A percentile compares a stretch with the other conserved stretches of the same genome.
phyloP scores from a whole-genome alignment of 2,329 filamentous ascomycete species.

The Apiospora rasikravindrae region DNA sequence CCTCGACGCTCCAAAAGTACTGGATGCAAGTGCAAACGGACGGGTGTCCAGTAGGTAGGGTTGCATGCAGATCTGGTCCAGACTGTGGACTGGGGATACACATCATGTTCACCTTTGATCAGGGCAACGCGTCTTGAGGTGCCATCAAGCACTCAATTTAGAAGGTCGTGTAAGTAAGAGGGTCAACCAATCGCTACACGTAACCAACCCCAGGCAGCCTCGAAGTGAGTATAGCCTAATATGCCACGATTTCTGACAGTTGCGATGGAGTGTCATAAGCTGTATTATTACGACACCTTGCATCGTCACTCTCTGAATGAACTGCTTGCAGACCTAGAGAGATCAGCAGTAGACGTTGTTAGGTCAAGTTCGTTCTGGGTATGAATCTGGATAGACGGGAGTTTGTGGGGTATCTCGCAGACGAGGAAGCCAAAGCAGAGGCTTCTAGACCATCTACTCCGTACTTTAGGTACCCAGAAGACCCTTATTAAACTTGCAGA shows the following conservation, averaged over 20 bases:
- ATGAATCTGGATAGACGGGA: neutral
- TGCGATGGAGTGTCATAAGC: neutral
- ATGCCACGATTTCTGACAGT: neutral
- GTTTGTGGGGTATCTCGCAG: neutral
- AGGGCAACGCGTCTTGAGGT: conserved; percentile 3
- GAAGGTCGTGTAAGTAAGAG: neutral
- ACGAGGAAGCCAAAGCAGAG: conserved; percentile 5
- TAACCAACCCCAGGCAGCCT: neutral
- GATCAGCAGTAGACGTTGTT: neutral
- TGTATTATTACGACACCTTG: neutral
- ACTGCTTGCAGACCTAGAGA: neutral
- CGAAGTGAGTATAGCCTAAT: conserved; percentile 6
- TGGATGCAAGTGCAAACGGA: neutral
- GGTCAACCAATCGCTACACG: neutral
- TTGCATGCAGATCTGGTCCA: neutral
- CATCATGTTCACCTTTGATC: conserved; percentile 3
- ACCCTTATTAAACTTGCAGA: neutral
- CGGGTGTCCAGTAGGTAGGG: conserved; percentile 1
- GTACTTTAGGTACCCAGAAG: no score
- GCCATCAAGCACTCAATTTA: neutral
- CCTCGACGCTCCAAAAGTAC: neutral
- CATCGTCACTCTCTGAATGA: neutral
- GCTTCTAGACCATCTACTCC: neutral
- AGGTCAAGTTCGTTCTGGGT: neutral
- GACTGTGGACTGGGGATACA: neutral